These are phyloP conservation scores for Baudoinia panamericana DNA, from an alignment of 495 filamentous ascomycete genomes.

Conservation along the genomic window DNA sequence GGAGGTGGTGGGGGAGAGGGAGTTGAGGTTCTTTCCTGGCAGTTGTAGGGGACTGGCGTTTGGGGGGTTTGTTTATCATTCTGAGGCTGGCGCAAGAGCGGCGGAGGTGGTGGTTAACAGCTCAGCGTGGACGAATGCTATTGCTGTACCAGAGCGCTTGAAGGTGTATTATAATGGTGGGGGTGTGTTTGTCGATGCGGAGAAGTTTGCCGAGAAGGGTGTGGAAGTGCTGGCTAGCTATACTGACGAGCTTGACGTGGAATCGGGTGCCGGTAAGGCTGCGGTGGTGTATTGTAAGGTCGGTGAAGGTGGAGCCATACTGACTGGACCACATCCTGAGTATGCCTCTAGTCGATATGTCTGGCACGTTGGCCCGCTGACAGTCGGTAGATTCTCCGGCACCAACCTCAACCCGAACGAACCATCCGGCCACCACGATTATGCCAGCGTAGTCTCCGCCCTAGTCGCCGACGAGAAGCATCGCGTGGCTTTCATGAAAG, in stretches of 20 bases:
- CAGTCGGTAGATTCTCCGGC: conserved; percentile 56
- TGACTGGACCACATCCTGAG: conserved; percentile 92
- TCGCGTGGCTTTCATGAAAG: conserved; percentile 65
- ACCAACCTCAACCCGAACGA: conserved; percentile 56
- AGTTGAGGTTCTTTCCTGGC: conserved; percentile 79
- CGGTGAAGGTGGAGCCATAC: conserved; percentile 64
- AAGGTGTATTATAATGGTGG: conserved; percentile 87
- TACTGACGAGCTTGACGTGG: conserved; percentile 59
- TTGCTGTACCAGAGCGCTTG: conserved; percentile 46
- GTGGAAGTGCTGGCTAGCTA: conserved; percentile 79
- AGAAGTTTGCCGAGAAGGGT: conserved; percentile 43
- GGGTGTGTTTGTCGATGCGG: conserved; percentile 81
- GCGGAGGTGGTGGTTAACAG: conserved; percentile 53
- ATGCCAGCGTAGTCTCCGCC: conserved; percentile 42
- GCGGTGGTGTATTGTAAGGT: conserved; percentile 81
- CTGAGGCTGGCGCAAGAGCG: conserved; percentile 72
- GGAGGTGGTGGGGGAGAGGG: conserved; percentile 76
- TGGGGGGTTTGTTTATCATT: conserved; percentile 79
- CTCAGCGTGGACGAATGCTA: conserved; percentile 38
- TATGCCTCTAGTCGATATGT: conserved; percentile 33
- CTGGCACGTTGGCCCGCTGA: background rate
- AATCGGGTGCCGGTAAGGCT: conserved; percentile 55
- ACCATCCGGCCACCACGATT: conserved; percentile 37
- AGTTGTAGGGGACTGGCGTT: conserved; percentile 80
- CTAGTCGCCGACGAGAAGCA: conserved; percentile 57